Evolutionary conservation across 108 stramenopile genomes (phyloP).

Genomic region (Licmophora abbreviata): DNA sequence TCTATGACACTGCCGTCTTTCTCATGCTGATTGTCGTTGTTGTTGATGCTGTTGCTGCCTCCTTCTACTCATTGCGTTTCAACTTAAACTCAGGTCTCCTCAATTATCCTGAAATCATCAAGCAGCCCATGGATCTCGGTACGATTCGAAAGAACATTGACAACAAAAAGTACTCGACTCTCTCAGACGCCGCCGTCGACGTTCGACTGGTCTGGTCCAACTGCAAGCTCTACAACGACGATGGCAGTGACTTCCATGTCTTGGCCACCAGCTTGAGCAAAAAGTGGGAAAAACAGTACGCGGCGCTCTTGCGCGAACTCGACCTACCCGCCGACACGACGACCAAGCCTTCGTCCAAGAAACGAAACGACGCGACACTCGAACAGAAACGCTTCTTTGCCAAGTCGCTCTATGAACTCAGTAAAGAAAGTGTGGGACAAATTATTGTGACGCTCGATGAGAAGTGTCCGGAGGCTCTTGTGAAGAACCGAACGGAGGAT

Average conservation of each 20-base stretch:
- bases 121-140: slow-evolving; percentile 94
- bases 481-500: slow-evolving; percentile 78
- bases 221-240: slow-evolving; percentile 92
- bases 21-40: background rate
- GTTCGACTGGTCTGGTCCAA: slow-evolving; percentile 92
- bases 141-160: slow-evolving; percentile 81
- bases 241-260: slow-evolving; percentile 84
- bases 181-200: slow-evolving; percentile 81
- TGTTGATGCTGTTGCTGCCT: background rate
- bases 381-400: slow-evolving; percentile 86
- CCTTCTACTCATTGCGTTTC: background rate
- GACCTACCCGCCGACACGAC: slow-evolving; percentile 2
- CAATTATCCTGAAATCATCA: slow-evolving; percentile 91
- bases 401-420: slow-evolving; percentile 72
- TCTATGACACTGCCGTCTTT: background rate
- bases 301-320: slow-evolving; percentile 28
- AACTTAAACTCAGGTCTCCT: slow-evolving; percentile 29
- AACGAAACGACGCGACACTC: slow-evolving; percentile 25
- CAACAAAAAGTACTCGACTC: slow-evolving; percentile 57
- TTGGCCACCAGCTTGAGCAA: slow-evolving; percentile 62
- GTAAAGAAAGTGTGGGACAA: slow-evolving; percentile 85
- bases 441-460: slow-evolving; percentile 84
- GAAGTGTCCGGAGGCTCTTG: slow-evolving; percentile 81
- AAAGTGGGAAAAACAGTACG: slow-evolving; percentile 77
- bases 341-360: slow-evolving; percentile 3